Percentiles rank a stretch among this genome's conserved stretches.
phyloP scores from a whole-genome alignment of 345 rosid genomes.

The Arabidopsis arenosa region DNA sequence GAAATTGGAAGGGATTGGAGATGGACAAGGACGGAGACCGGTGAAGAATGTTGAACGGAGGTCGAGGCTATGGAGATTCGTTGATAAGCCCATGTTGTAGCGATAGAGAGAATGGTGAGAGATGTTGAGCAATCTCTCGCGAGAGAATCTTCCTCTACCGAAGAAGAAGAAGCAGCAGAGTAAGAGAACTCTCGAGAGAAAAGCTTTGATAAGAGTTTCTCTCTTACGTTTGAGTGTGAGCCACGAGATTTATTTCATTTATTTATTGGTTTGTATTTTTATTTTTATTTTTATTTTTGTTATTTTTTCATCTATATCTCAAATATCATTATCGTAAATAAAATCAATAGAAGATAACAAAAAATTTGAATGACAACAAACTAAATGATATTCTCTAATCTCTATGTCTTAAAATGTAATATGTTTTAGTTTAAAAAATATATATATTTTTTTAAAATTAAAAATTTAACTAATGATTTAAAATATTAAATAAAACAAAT shows the following conservation, averaged over 20 bases:
- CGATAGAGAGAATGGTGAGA: background rate
- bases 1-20: conserved; percentile 42
- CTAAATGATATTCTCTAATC: no score
- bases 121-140: conserved; percentile 9
- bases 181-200: conserved; percentile 13
- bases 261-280: background rate
- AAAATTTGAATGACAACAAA: no score
- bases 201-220: conserved; percentile 27
- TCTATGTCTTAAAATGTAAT: no score
- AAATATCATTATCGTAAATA: no score
- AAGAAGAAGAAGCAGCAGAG: conserved; percentile 26
- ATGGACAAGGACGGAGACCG: conserved; percentile 48
- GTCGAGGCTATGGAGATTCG: conserved; percentile 62
- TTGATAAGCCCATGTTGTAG: conserved; percentile 59
- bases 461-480: no score
- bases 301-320: no score
- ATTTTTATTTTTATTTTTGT: background rate
- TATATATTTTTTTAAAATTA: no score
- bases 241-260: conserved; percentile 7
- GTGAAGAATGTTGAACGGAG: conserved; percentile 67
- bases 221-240: conserved; percentile 15
- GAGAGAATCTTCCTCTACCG: conserved; percentile 35
- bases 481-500: no score
- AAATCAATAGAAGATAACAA: no score
- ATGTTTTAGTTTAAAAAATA: no score